Conservation (phyloP, 352 stramenopile species). For the Pythium oligandrum region DNA sequence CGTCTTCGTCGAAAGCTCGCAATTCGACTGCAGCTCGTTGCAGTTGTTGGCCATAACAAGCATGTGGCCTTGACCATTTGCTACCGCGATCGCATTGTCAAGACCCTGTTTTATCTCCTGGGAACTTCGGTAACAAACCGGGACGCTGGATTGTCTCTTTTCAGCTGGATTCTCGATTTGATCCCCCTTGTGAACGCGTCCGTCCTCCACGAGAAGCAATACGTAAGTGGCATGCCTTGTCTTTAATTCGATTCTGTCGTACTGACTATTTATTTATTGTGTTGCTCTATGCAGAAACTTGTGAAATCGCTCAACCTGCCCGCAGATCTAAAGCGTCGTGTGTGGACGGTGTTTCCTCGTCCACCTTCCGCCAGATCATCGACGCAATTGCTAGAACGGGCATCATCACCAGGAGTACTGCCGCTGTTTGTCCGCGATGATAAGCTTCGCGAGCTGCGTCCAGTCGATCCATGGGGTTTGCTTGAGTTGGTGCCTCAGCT, state of each 20-base stretch:
- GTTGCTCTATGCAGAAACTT: slow-evolving; percentile 44
- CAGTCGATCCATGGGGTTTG: slow-evolving; percentile 73
- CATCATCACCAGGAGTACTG: slow-evolving; percentile 3
- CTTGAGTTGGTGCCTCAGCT: slow-evolving; percentile 67
- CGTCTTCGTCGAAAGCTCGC: slow-evolving; percentile 70
- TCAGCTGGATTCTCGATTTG: slow-evolving; percentile 85
- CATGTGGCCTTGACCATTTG: slow-evolving; percentile 75
- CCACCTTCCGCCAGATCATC: slow-evolving; percentile 19
- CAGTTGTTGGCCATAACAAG: slow-evolving; percentile 67
- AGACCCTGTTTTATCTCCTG: slow-evolving; percentile 74
- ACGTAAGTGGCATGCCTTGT: slow-evolving; percentile 38
- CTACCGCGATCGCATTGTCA: slow-evolving; percentile 82
- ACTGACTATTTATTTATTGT: slow-evolving; percentile 8
- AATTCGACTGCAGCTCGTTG: slow-evolving; percentile 72
- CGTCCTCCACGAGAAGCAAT: slow-evolving; percentile 70
- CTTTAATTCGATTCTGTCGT: not conserved
- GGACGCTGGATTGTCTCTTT: slow-evolving; percentile 64
- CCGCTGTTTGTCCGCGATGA: slow-evolving; percentile 18
- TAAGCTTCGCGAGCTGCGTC: slow-evolving; percentile 21
- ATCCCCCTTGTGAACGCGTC: slow-evolving; percentile 73
- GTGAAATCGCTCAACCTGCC: slow-evolving; percentile 60
- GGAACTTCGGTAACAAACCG: slow-evolving; percentile 57
- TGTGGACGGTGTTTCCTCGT: slow-evolving; percentile 70
- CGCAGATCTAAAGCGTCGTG: slow-evolving; percentile 46
- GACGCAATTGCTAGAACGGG: too few species aligned